Evolutionary conservation across 108 stramenopile species (phyloP).

Genomic region (Asterionellopsis glacialis): DNA sequence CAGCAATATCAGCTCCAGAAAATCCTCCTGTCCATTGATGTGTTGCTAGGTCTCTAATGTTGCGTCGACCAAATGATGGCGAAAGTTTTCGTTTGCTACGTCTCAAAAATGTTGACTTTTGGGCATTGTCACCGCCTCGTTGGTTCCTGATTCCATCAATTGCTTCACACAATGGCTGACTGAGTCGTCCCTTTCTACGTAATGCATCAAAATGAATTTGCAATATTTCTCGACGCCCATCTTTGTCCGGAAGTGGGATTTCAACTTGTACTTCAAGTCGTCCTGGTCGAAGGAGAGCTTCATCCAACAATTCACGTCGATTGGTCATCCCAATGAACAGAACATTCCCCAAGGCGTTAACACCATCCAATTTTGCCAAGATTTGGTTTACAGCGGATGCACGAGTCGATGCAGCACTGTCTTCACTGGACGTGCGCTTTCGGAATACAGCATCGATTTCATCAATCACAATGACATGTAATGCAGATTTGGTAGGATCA

Average conservation of each 20-base stretch:
- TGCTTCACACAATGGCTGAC: constrained; percentile 50
- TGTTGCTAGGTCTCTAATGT: constrained; percentile 55
- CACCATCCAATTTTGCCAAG: constrained; percentile 76
- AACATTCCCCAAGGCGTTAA: constrained; percentile 70
- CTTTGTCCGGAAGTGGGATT: constrained; percentile 52
- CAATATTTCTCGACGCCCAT: constrained; percentile 67
- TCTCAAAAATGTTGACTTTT: not conserved
- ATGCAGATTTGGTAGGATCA: constrained; percentile 59
- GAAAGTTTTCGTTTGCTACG: constrained; percentile 13
- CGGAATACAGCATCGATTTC: constrained; percentile 96
- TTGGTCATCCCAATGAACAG: constrained; percentile 96
- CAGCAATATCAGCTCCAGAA: constrained; percentile 85
- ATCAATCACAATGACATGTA: constrained; percentile 97
- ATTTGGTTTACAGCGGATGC: constrained; percentile 82
- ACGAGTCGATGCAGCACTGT: constrained; percentile 68
- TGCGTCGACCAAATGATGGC: constrained; percentile 16
- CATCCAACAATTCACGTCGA: constrained; percentile 89
- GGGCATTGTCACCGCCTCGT: constrained; percentile 1
- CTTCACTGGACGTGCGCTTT: constrained; percentile 63
- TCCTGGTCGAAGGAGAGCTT: constrained; percentile 88
- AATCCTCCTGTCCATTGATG: constrained; percentile 67
- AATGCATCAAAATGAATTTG: constrained; percentile 65
- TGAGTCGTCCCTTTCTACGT: constrained; percentile 47
- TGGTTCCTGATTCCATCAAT: constrained; percentile 45
- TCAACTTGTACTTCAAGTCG: constrained; percentile 90